phyloP scores from a whole-genome alignment of 2,329 filamentous ascomycete species.

The Diaporthe vexans region DNA sequence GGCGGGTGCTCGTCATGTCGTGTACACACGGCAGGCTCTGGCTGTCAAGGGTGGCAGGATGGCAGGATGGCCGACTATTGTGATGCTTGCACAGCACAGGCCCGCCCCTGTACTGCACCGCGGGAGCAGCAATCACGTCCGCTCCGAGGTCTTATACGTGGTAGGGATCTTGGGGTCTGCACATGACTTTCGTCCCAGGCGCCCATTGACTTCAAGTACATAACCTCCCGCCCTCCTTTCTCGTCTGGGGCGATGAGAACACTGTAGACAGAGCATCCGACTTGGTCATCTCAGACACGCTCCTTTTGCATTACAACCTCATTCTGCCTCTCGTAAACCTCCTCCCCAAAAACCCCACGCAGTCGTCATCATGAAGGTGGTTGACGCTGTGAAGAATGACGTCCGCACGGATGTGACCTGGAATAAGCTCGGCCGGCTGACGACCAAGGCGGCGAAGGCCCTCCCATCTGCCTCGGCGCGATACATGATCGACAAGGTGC shows the following conservation, averaged over 20 bases:
- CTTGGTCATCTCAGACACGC: background rate
- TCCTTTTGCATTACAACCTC: background rate
- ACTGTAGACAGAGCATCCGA: background rate
- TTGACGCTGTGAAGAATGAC: constrained; percentile 49
- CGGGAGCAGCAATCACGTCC: constrained; percentile 22
- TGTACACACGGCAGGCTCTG: constrained; percentile 10
- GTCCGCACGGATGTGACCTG: constrained; percentile 56
- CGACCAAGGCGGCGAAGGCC: constrained; percentile 48
- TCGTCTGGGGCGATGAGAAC: background rate
- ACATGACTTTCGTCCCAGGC: constrained; percentile 11
- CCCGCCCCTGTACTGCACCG: constrained; percentile 15
- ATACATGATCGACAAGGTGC: constrained; percentile 72
- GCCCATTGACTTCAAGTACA: constrained; percentile 13
- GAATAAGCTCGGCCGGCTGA: constrained; percentile 50
- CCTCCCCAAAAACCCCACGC: background rate
- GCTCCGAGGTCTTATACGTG: background rate
- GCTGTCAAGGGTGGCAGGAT: background rate
- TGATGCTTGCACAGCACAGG: constrained; percentile 9
- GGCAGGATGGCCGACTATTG: background rate
- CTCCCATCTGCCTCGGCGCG: constrained; percentile 66
- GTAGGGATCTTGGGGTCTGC: constrained; percentile 26
- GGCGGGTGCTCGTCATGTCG: constrained; percentile 12
- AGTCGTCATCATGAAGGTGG: constrained; percentile 43
- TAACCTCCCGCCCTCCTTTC: constrained; percentile 18
- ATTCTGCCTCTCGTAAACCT: background rate